phyloP scores from a whole-genome alignment of 2,329 filamentous ascomycete species.

The Stenocarpella maydis region DNA sequence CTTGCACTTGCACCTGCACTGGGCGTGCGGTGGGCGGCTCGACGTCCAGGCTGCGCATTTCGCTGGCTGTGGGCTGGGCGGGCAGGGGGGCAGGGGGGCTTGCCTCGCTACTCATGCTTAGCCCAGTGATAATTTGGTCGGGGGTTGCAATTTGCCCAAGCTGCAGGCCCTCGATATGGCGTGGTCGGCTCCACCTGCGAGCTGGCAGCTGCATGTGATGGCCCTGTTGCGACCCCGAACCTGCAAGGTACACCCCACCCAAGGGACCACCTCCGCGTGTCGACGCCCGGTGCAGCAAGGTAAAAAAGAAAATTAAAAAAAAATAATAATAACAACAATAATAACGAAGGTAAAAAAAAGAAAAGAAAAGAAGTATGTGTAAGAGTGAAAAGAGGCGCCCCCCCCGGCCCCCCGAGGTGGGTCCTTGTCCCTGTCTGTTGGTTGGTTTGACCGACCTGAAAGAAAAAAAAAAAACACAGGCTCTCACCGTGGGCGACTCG shows the following conservation, averaged over 20 bases:
- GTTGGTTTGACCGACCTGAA: not conserved
- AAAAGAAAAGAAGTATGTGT: not conserved
- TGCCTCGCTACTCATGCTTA: conserved; percentile 14
- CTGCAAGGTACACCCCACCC: conserved; percentile 29
- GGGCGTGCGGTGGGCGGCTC: conserved; percentile 10
- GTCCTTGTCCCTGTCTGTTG: not conserved
- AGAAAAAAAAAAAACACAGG: not conserved
- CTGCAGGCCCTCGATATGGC: conserved; percentile 19
- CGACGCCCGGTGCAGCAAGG: conserved; percentile 19
- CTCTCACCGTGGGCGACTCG: not conserved
- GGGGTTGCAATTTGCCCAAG: conserved; percentile 30
- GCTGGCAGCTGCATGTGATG: conserved; percentile 24
- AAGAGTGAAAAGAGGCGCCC: not conserved
- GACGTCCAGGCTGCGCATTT: conserved; percentile 1
- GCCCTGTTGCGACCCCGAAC: conserved; percentile 13
- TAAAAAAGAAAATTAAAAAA: too few species aligned
- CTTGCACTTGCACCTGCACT: conserved; percentile 4
- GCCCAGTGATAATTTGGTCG: conserved; percentile 26
- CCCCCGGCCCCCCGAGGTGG: not conserved
- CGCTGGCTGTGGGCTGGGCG: conserved; percentile 23
- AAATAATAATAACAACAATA: too few species aligned
- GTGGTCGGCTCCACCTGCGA: conserved; percentile 25
- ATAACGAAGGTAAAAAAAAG: too few species aligned
- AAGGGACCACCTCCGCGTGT: conserved; percentile 11
- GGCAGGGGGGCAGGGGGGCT: conserved; percentile 21